Evolutionary conservation across 371 early-diverging fungal species (phyloP), one percentile per base, ranked within the genome.

Genomic region (Entomophthora muscae): DNA sequence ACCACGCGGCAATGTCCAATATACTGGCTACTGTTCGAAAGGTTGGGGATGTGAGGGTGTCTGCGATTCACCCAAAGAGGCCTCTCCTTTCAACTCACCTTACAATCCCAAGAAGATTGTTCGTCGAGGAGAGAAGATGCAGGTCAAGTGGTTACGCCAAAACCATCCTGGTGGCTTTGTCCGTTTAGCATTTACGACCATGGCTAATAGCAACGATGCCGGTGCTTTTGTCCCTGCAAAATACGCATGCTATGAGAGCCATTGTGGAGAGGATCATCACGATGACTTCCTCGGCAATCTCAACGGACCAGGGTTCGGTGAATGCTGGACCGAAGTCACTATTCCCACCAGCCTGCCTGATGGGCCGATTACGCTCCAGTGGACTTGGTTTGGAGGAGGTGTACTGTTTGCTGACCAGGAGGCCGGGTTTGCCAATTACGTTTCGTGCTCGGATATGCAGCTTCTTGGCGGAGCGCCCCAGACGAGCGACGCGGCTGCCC

Each of bases 351-450:
- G n/a, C n/a, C n/a, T n/a, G n/a, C n/a, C n/a, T n/a, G 79, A 82
- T 63, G 78, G 76, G 42, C 69, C 69, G 3, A 73, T 67, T 22
- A 82, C 83, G 1, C 65, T 82, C 17, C 82, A 82, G 58, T 79
- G 81, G 81, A 68, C 76, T 26, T 79, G 80, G 80, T 80, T 73
- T 61, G 82, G 82, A 23, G 60, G 60, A 23, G 60, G 60, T 59
- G 33, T 59, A n/a, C 42, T 32, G 5, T 59, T 21, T 26, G 81
- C 77, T 17, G 83, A 78, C 3, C 70, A 78, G 32, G 78, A 74
- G 63, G 76, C n/a, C n/a, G n/a, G n/a, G n/a, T n/a, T n/a, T n/a
- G n/a, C n/a, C n/a, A n/a, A n/a, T n/a, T n/a, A n/a, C n/a, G n/a
- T n/a, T n/a, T n/a, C n/a, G n/a, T n/a, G n/a, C n/a, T n/a, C n/a